A percentile compares a stretch with the other conserved stretches of the same genome.
These are phyloP conservation scores for Epichloe sibirici DNA, from an alignment of 2,329 filamentous ascomycete species.

Conservation along the genomic window DNA sequence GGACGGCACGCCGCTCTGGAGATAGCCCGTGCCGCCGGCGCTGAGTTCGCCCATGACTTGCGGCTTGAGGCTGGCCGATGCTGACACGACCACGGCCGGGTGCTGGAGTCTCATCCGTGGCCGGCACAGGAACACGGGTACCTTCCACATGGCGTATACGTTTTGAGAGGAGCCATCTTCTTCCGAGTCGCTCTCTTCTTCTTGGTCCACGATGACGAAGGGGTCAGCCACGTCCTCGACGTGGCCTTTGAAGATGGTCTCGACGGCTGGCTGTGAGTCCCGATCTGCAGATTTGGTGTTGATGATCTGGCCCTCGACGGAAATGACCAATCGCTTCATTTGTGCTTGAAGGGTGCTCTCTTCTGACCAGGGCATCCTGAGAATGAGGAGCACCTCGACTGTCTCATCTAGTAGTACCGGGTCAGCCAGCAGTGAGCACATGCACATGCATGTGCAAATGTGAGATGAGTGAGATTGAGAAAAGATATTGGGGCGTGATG, in stretches of 20 bases:
- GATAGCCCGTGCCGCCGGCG: conserved; percentile 42
- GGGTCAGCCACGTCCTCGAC: conserved; percentile 38
- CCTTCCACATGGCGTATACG: conserved; percentile 47
- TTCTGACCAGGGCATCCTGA: conserved; percentile 50
- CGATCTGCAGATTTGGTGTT: conserved; percentile 41
- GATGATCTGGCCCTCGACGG: conserved; percentile 52
- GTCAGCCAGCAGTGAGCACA: conserved; percentile 13
- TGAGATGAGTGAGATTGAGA: conserved; percentile 12
- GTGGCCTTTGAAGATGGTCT: conserved; percentile 47
- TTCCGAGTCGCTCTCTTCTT: conserved; percentile 18
- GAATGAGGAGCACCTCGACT: conserved; percentile 53
- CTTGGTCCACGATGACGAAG: conserved; percentile 35
- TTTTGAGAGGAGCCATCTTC: conserved; percentile 20
- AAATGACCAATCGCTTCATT: conserved; percentile 50
- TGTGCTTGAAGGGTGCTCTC: conserved; percentile 45
- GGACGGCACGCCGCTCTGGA: conserved; percentile 55
- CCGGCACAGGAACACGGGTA: conserved; percentile 43
- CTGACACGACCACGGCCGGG: conserved; percentile 53
- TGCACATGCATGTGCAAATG: conserved; percentile 3
- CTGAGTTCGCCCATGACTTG: conserved; percentile 19
- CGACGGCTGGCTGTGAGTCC: conserved; percentile 35
- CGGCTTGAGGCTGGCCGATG: conserved; percentile 47
- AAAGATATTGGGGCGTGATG: not conserved
- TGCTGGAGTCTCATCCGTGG: conserved; percentile 54
- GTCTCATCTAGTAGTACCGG: conserved; percentile 49